Evolutionary conservation across 495 filamentous ascomycete species (phyloP), one percentile per base, ranked within the genome.

Genomic region (Platismatia glauca): DNA sequence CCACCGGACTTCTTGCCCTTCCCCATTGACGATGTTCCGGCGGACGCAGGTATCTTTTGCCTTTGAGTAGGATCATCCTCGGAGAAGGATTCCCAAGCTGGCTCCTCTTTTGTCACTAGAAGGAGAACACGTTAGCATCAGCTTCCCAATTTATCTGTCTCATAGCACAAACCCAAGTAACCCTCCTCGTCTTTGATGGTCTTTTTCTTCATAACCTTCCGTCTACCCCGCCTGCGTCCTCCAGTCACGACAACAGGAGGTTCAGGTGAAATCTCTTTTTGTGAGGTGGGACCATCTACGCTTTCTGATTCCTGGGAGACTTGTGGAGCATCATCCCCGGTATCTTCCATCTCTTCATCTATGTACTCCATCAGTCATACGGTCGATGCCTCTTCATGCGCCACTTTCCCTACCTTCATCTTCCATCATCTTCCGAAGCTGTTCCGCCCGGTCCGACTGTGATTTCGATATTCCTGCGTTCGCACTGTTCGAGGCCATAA

Each of bases 21-120:
- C 65, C 59, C 59, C 24, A 34, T 46, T 31, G 65, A 43, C 35
- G 69, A 70, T 15, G 64, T 35, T 7, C 68, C 44, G 27, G 66
- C 67, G 20, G 66, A 68, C 63, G 73, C 71, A 65, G 77, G 66
- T 11, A 78, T 71, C 55, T 82, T 87, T 43, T 82, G 78, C 71
- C 86, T 88, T 67, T 75, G 71, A 48, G 81, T 78, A 57, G 92
- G 89, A 65, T 97, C 94, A 69, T 95, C 91, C 66, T 92, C 89
- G 4, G 91, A 96, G 78, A 95, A 97, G 7, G 90, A 95, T 73
- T 97, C 94, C 94, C 94, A 98, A 2, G 80, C 85, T 2, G 83
- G 77, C 70, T 97, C 93, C 69, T 93, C 88, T 66, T 86, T 87
- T 16, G 94, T 97, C 22, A 97, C 94, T 95, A 68, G n/a, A 31